Percentiles rank a stretch among this genome's conserved stretches.
These are phyloP conservation scores for Ophiostoma fasciatum DNA, from an alignment of 2,329 filamentous ascomycete species.

Conservation along the genomic window DNA sequence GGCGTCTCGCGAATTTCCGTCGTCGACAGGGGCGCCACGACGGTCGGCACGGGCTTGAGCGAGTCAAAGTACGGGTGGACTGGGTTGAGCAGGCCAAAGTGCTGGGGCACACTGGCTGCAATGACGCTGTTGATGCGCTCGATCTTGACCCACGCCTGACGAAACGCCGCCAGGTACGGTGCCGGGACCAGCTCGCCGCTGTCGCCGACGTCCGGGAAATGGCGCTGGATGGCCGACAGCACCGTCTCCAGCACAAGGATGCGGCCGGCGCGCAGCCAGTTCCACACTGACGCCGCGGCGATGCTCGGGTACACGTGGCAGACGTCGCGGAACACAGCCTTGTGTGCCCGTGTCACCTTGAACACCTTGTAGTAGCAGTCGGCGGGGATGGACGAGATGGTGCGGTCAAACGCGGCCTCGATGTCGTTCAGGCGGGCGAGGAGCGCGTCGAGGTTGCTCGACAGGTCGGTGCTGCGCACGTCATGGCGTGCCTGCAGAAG, in stretches of 20 bases:
- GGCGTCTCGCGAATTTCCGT: constrained; percentile 8
- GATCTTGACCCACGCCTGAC: constrained; percentile 24
- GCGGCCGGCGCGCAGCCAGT: constrained; percentile 29
- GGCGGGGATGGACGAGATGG: constrained; percentile 24
- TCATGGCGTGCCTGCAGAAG: constrained; percentile 32
- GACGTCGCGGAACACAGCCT: constrained; percentile 24
- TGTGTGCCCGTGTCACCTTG: constrained; percentile 23
- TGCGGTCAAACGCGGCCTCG: constrained; percentile 27
- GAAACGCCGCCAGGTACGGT: constrained; percentile 19
- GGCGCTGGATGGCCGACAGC: constrained; percentile 25
- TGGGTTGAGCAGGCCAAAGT: constrained; percentile 32
- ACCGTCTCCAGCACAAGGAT: constrained; percentile 34
- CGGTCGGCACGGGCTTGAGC: constrained; percentile 7
- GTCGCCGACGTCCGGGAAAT: constrained; percentile 14
- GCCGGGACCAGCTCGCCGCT: constrained; percentile 12
- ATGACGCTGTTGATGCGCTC: constrained; percentile 26
- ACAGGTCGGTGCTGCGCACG: constrained; percentile 21
- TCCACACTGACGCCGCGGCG: constrained; percentile 32
- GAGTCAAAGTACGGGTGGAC: constrained; percentile 19
- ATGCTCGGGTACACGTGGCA: constrained; percentile 33
- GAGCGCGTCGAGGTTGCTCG: constrained; percentile 25
- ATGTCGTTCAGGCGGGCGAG: constrained; percentile 24
- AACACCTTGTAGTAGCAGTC: constrained; percentile 28
- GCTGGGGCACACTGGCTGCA: constrained; percentile 32
- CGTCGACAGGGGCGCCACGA: constrained; percentile 4